Evolutionary conservation across 305 asterid species (phyloP), one percentile per base, ranked within the genome.

Genomic region (Nicotiana rustica): DNA sequence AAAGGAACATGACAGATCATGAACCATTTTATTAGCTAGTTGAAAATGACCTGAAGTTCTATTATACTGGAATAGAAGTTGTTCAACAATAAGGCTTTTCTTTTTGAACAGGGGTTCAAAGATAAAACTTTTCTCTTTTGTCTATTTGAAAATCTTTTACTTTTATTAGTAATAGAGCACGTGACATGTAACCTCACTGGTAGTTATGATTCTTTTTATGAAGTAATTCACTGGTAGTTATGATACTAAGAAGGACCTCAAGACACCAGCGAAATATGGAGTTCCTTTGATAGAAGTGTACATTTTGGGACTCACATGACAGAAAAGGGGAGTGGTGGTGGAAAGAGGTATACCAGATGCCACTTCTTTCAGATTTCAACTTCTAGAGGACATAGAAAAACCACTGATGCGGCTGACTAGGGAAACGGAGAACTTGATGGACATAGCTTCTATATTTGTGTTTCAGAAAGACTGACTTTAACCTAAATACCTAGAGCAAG

Each of bases 21-120:
- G 79, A 75, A 75, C 29, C 44, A 17, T 52, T 14, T 52, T 25
- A 49, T 14, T 73, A 73, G 80, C 61, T 75, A 75, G 80, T 29
- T 75, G 79, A 73, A n/a, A 12, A 49, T 73, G 36, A 21, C 41
- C 2, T 13, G 19, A 73, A 73, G 12, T 13, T 73, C 4, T 49
- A 49, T 47, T 73, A 73, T 13, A 71, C 8, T 47, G 79, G 61
- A 71, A 47, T 47, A 47, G 21, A 13, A 21, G 79, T 15, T 19
- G 79, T 52, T 75, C 79, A 15, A 7, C 8, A 29, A 25, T 21
- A 13, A 71, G 2, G 4, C 4, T 57, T 71, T 55, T 38, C 62
- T 21, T 19, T 71, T 19, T 70, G 10, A 7, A 41, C 49, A 75
- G 79, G 9, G 21, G 79, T 52, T 75, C 79, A 8, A 14, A 75